Conservation (phyloP, 2,329 filamentous ascomycete genomes). For the Hypoxylon sp. region DNA sequence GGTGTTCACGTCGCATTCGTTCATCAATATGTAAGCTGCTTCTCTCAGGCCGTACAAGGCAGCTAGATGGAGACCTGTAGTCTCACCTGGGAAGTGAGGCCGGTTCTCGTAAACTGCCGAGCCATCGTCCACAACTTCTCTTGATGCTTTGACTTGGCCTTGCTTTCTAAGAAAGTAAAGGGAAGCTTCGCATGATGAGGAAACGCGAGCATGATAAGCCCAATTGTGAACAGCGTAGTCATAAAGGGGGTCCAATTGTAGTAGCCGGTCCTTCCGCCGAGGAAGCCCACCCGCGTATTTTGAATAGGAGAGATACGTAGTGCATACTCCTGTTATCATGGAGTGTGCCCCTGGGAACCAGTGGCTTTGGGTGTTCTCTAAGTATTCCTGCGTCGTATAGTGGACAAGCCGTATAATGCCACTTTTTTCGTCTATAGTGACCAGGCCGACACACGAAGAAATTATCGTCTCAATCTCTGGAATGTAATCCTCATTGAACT, state of each 20-base stretch:
- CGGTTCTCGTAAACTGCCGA: neutral
- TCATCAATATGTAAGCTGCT: neutral
- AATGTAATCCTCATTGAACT: constrained; percentile 49
- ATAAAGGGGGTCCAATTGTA: constrained; percentile 5
- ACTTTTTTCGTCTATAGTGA: constrained; percentile 51
- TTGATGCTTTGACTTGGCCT: neutral
- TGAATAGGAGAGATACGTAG: constrained; percentile 49
- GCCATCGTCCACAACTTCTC: neutral
- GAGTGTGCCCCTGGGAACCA: constrained; percentile 46
- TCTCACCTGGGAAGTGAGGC: neutral
- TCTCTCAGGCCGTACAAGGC: neutral
- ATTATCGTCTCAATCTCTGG: constrained; percentile 46
- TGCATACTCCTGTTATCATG: constrained; percentile 44
- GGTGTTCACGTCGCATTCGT: neutral
- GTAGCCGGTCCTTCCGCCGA: neutral
- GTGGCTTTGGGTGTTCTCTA: constrained; percentile 41
- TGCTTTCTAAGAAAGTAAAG: neutral
- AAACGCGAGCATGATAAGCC: constrained; percentile 10
- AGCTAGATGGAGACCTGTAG: neutral
- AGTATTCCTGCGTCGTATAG: constrained; percentile 56
- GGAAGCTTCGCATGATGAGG: neutral
- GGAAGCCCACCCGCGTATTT: neutral
- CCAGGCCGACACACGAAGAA: constrained; percentile 52
- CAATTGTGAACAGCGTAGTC: constrained; percentile 15
- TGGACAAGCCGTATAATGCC: constrained; percentile 53